These are phyloP conservation scores for Cetraspora pellucida DNA, from an alignment of 192 early-diverging fungal species.

Conservation along the genomic window DNA sequence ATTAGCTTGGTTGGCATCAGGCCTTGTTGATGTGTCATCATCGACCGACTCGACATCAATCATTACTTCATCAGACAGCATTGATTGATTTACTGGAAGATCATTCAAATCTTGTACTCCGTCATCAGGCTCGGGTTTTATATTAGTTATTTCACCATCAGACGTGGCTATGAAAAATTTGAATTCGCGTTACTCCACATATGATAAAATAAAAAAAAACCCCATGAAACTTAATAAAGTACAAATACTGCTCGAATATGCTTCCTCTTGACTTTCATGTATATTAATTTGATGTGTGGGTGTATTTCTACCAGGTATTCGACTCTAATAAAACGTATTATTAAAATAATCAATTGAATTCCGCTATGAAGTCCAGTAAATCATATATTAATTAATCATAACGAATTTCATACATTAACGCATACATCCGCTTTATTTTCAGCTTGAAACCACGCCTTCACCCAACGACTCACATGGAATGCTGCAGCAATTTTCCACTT, in stretches of 20 bases:
- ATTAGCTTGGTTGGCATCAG: constrained; percentile 31
- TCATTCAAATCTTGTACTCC: not conserved
- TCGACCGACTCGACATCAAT: constrained; percentile 35
- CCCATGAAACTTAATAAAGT: too few species aligned
- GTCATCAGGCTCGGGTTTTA: constrained; percentile 1
- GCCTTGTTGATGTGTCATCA: constrained; percentile 36
- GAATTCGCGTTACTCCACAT: too few species aligned
- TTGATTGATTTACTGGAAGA: not conserved
- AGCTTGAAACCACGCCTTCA: constrained; percentile 76
- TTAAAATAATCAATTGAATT: not conserved
- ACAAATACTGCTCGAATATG: too few species aligned
- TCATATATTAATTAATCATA: not conserved
- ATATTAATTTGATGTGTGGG: too few species aligned
- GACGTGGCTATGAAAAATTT: not conserved
- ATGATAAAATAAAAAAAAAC: too few species aligned
- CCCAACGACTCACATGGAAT: constrained; percentile 60
- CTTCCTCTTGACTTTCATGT: too few species aligned
- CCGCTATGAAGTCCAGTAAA: not conserved
- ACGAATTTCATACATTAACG: constrained; percentile 52
- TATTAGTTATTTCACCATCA: constrained; percentile 16
- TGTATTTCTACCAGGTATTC: too few species aligned
- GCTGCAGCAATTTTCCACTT: constrained; percentile 81
- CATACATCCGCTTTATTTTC: constrained; percentile 69
- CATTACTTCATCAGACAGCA: not conserved
- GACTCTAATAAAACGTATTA: not conserved